Base-by-base conservation (phyloP, 257 asterid genomes). In the Haberlea rhodopensis region DNA sequence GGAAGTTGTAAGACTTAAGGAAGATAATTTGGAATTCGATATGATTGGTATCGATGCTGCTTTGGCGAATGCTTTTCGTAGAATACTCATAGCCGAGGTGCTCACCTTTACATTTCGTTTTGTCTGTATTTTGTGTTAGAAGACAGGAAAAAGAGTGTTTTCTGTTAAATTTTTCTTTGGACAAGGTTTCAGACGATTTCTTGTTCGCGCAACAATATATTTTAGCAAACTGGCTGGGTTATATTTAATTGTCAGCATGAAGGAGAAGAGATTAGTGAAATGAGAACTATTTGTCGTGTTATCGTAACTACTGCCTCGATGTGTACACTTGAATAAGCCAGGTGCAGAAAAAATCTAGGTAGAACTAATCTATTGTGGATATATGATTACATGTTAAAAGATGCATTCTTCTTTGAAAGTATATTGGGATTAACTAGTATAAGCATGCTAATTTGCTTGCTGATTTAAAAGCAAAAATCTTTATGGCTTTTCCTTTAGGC, bases 21-120 rank as follows among this genome's bases (percentile, higher is more conserved):
- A 81, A 57, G 91, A 90, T 37, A 94, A 84, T 23, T 74, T 94
- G 70, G 95, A 87, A 59, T 86, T 90, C 59, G 99, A 94, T 78
- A 76, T 94, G 95, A 74, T 94, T 72, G 99, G 99, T 24, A 81
- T 87, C 61, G 97, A 94, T 80, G 85, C 95, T 54, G 78, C 99
- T 22, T 63, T 94, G 65, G 99, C 95, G 23, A 94, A 94, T 59
- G 96, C 99, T 52, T 94, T 86, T 57, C 90, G 96, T 31, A 84
- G 99, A 71, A 94, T 94, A 40, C 97, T 94, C 62, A 84, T 94
- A 56, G 76, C 99, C 21, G 99, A 94, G 91, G 99, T 94, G 52
- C 27, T 68, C 9, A 1, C 20, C 52, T 0, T 11, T 19, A 22
- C 57, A 16, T 16, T 59, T 3, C 6, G 16, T 27, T 25, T 16